phyloP scores from a whole-genome alignment of 1,139 yeast species.

The Yamadazyma kanchanaburiensis region DNA sequence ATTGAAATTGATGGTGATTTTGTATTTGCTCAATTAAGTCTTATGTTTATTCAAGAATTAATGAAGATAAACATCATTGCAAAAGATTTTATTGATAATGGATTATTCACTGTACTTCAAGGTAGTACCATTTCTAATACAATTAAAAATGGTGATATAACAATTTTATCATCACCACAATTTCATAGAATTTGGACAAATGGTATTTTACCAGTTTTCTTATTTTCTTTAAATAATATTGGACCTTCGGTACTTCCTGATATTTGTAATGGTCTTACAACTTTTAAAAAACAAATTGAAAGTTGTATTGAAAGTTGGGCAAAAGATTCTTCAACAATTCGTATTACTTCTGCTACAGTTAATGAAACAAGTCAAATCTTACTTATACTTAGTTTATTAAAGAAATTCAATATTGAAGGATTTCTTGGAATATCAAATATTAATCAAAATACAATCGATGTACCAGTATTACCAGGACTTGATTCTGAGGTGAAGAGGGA shows the following conservation, averaged over 20 bases:
- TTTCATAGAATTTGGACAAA: conserved; percentile 78
- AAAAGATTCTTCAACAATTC: conserved; percentile 48
- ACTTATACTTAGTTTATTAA: conserved; percentile 58
- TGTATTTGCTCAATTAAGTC: conserved; percentile 68
- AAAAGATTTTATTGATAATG: conserved; percentile 59
- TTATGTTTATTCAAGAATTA: conserved; percentile 69
- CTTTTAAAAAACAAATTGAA: conserved; percentile 65
- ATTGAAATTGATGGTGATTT: conserved; percentile 61
- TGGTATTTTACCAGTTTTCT: conserved; percentile 69
- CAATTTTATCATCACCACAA: conserved; percentile 46
- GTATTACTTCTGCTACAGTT: conserved; percentile 61
- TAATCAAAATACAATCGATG: conserved; percentile 15
- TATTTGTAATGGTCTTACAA: conserved; percentile 57
- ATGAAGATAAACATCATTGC: conserved; percentile 63
- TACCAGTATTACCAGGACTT: conserved; percentile 55
- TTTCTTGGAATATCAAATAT: conserved; percentile 22
- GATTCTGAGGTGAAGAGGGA: conserved; percentile 56
- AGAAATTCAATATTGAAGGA: conserved; percentile 44
- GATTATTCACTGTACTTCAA: conserved; percentile 65
- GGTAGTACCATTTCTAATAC: conserved; percentile 71
- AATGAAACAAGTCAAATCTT: conserved; percentile 82
- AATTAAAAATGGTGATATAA: conserved; percentile 64
- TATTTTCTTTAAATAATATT: conserved; percentile 57
- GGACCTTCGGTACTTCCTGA: conserved; percentile 67
- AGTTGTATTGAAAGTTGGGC: conserved; percentile 71